phyloP scores from a whole-genome alignment of 768 basidiomycete species.

The Pleurotus tuber-regium region DNA sequence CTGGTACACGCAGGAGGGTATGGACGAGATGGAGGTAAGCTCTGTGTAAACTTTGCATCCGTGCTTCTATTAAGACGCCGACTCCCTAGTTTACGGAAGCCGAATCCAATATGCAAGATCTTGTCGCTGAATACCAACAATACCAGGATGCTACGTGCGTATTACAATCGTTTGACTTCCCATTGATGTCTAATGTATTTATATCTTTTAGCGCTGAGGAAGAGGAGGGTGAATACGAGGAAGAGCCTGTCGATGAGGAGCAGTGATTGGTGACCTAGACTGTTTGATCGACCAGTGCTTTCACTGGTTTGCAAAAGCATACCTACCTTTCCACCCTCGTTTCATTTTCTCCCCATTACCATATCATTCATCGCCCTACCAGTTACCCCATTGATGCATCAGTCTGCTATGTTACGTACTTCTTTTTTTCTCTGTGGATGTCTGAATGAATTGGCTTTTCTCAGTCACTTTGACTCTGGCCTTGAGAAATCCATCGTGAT shows the following conservation, averaged over 20 bases:
- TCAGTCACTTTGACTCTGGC: too few species aligned
- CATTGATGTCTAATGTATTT: slow-evolving; percentile 3
- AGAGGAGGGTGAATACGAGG: slow-evolving; percentile 89
- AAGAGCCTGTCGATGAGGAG: slow-evolving; percentile 68
- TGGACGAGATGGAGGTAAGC: slow-evolving; percentile 93
- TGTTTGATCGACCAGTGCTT: slow-evolving; percentile 9
- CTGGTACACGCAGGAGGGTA: slow-evolving; percentile 99
- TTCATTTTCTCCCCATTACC: slow-evolving; percentile 15
- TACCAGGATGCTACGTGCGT: slow-evolving; percentile 93
- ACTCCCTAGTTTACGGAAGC: slow-evolving; percentile 86
- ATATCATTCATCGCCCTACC: slow-evolving; percentile 17
- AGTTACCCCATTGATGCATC: slow-evolving; percentile 36
- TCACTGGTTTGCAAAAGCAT: slow-evolving; percentile 8
- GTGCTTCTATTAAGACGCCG: slow-evolving; percentile 1
- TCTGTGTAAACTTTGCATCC: neutral
- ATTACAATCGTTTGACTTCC: neutral
- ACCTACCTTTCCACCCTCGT: slow-evolving; percentile 14
- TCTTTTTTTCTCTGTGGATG: slow-evolving; percentile 30
- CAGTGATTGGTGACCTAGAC: slow-evolving; percentile 32
- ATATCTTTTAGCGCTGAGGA: slow-evolving; percentile 45
- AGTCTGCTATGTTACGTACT: slow-evolving; percentile 24
- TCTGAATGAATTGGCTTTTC: slow-evolving; percentile 23
- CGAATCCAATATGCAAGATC: slow-evolving; percentile 98
- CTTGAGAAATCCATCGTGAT: too few species aligned
- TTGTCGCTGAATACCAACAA: slow-evolving; percentile 97